A percentile compares a stretch with the other conserved stretches of the same genome.
These are phyloP conservation scores for Tuber microsphaerosporum DNA, from an alignment of 495 filamentous ascomycete genomes.

Conservation along the genomic window DNA sequence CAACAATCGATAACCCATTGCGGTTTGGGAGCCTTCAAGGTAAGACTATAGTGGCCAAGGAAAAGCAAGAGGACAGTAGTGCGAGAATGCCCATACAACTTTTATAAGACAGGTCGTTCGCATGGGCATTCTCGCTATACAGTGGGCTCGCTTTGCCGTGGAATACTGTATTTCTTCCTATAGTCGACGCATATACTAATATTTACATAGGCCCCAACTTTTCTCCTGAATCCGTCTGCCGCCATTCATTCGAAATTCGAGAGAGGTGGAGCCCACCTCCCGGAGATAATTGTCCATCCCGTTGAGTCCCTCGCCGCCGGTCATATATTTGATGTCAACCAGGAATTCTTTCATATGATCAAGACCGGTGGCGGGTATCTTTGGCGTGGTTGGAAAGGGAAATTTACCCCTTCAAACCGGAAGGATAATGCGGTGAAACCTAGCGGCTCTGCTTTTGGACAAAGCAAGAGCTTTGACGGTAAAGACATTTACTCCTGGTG, in stretches of 20 bases:
- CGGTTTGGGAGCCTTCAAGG: not conserved
- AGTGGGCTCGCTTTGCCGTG: not conserved
- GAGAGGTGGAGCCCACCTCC: constrained; percentile 4
- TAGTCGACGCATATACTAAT: not conserved
- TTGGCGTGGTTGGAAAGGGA: constrained; percentile 29
- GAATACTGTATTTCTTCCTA: not conserved
- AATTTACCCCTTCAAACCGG: constrained; percentile 17
- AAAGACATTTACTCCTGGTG: not conserved
- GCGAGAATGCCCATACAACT: not conserved
- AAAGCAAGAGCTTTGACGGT: constrained; percentile 1
- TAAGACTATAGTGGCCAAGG: not conserved
- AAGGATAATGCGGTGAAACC: constrained; percentile 7
- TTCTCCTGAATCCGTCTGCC: constrained; percentile 1
- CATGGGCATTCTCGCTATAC: not conserved
- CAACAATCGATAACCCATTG: not conserved
- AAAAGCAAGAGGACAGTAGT: not conserved
- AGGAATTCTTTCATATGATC: constrained; percentile 18
- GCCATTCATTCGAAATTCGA: not conserved
- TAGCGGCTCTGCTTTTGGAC: constrained; percentile 18
- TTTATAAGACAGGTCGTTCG: not conserved
- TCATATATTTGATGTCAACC: not conserved
- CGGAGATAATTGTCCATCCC: constrained; percentile 24
- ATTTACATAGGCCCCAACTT: constrained; percentile 1
- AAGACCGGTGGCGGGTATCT: constrained; percentile 10
- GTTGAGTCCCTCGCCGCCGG: constrained; percentile 14